Evolutionary conservation across 495 filamentous ascomycete genomes (phyloP).

Genomic region (Hypoxylon rickii): DNA sequence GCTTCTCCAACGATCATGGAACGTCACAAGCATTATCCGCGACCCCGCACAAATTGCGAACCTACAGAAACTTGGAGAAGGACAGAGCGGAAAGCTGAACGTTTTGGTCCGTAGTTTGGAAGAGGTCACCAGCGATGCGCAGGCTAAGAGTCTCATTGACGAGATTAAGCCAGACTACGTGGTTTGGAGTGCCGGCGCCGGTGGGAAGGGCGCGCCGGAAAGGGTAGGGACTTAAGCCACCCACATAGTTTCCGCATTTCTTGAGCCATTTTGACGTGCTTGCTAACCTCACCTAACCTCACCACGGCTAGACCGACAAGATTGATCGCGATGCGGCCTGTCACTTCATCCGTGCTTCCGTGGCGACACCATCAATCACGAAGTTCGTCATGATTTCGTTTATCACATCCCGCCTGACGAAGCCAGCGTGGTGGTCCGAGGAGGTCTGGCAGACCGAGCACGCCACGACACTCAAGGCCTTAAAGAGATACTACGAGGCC

Average conservation of each 20-base stretch:
- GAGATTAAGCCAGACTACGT: slow-evolving; percentile 69
- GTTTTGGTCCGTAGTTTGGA: slow-evolving; percentile 73
- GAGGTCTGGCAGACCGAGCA: slow-evolving; percentile 57
- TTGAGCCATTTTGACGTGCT: slow-evolving; percentile 33
- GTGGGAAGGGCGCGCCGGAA: slow-evolving; percentile 71
- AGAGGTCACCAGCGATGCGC: slow-evolving; percentile 63
- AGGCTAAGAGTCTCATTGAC: slow-evolving; percentile 66
- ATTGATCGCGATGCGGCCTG: slow-evolving; percentile 72
- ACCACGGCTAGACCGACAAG: slow-evolving; percentile 41
- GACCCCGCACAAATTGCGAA: slow-evolving; percentile 65
- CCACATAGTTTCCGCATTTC: slow-evolving; percentile 44
- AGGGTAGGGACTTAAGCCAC: slow-evolving; percentile 40
- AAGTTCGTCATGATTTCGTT: slow-evolving; percentile 80
- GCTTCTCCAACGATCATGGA: slow-evolving; percentile 72
- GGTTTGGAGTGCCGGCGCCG: slow-evolving; percentile 80
- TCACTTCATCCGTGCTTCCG: slow-evolving; percentile 70
- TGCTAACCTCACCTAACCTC: not conserved
- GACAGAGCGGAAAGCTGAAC: slow-evolving; percentile 54
- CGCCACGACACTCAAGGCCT: slow-evolving; percentile 55
- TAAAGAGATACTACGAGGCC: slow-evolving; percentile 71
- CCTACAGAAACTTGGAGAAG: slow-evolving; percentile 62
- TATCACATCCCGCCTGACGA: slow-evolving; percentile 59
- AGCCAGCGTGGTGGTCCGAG: slow-evolving; percentile 71
- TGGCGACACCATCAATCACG: slow-evolving; percentile 59
- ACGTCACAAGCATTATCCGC: slow-evolving; percentile 78